These are phyloP conservation scores for Fusarium euwallaceae DNA, from an alignment of 2,329 filamentous ascomycete species.

Conservation along the genomic window DNA sequence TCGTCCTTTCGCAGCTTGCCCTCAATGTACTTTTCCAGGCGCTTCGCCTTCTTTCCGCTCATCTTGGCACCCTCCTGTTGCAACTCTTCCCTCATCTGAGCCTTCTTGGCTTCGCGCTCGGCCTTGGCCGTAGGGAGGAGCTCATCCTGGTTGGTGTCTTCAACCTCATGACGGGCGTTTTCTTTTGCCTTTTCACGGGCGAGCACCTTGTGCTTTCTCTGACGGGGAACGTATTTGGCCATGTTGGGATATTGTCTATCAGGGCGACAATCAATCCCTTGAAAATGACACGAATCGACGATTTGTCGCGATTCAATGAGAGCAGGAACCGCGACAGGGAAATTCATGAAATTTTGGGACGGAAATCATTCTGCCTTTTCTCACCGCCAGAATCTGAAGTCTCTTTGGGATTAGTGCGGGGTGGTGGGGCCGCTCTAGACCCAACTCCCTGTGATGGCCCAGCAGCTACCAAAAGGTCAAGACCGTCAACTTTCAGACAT, in stretches of 20 bases:
- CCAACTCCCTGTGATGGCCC: conserved; percentile 24
- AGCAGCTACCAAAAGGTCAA: conserved; percentile 5
- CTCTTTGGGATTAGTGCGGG: conserved; percentile 53
- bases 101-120: conserved; percentile 67
- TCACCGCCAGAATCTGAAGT: conserved; percentile 53
- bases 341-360: conserved; percentile 53
- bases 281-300: conserved; percentile 25
- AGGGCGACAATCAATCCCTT: conserved; percentile 20
- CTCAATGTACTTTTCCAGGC: conserved; percentile 80
- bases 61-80: conserved; percentile 66
- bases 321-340: conserved; percentile 21
- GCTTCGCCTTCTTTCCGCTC: conserved; percentile 75
- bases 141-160: conserved; percentile 53
- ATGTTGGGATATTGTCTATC: conserved; percentile 50
- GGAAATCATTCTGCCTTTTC: conserved; percentile 51
- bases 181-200: conserved; percentile 70
- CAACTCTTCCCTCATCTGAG: conserved; percentile 66
- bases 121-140: conserved; percentile 59
- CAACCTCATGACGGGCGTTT: conserved; percentile 56
- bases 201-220: conserved; percentile 77
- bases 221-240: conserved; percentile 72
- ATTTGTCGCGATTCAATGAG: conserved; percentile 25
- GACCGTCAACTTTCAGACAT: conserved; percentile 26
- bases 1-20: conserved; percentile 96
- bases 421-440: conserved; percentile 34